A percentile compares a stretch with the other conserved stretches of the same genome.
These are phyloP conservation scores for Fusarium hostae DNA, from an alignment of 2,329 filamentous ascomycete species.

Conservation along the genomic window DNA sequence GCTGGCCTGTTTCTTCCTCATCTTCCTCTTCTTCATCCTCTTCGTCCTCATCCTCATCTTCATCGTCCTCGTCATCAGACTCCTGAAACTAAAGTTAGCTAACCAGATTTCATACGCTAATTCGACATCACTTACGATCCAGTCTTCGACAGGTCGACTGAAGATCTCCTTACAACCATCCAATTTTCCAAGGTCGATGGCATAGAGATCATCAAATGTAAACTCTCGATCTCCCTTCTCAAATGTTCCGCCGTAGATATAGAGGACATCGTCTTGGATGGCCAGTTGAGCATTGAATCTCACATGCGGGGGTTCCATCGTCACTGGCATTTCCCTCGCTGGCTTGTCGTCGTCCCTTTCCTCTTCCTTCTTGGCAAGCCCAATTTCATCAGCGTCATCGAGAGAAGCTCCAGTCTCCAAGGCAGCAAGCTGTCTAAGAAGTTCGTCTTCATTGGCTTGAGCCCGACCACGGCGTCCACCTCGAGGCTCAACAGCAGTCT, in stretches of 20 bases:
- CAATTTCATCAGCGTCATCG: slow-evolving; percentile 61
- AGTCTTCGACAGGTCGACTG: slow-evolving; percentile 83
- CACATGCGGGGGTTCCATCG: slow-evolving; percentile 86
- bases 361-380: slow-evolving; percentile 63
- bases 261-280: slow-evolving; percentile 91
- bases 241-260: slow-evolving; percentile 94
- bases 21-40: slow-evolving; percentile 68
- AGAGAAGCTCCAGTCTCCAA: slow-evolving; percentile 79
- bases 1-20: slow-evolving; percentile 60
- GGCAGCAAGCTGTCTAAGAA: slow-evolving; percentile 86
- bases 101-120: background rate
- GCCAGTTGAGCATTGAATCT: slow-evolving; percentile 92
- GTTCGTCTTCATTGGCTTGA: slow-evolving; percentile 90
- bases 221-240: slow-evolving; percentile 96
- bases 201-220: slow-evolving; percentile 95
- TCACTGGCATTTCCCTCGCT: slow-evolving; percentile 71
- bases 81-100: slow-evolving; percentile 54
- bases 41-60: slow-evolving; percentile 70
- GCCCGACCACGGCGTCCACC: slow-evolving; percentile 75
- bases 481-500: slow-evolving; percentile 63
- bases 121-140: slow-evolving; percentile 67
- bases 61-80: slow-evolving; percentile 69
- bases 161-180: slow-evolving; percentile 95
- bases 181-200: slow-evolving; percentile 92
- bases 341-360: slow-evolving; percentile 67